Evolutionary conservation across 352 stramenopile species (phyloP), one percentile per base, ranked within the genome.

Genomic region (Pythium grandisporangium): DNA sequence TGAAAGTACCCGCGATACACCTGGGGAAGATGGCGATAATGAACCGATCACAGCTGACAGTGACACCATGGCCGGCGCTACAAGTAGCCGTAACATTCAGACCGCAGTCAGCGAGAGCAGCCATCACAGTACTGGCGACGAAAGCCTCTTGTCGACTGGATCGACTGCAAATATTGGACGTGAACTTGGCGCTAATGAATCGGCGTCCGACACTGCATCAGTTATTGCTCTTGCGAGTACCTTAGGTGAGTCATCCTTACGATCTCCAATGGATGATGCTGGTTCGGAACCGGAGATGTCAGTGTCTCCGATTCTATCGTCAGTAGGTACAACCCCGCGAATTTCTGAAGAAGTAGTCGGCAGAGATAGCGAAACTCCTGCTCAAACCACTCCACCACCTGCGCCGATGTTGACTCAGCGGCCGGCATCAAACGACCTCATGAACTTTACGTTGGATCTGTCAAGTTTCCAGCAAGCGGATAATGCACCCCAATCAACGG

Each of bases 401-500:
- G 14, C 61, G n/a, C 35, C 46, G 10, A 14, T 32, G 27, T 14
- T 16, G 25, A 49, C n/a, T n/a, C n/a, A n/a, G n/a, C n/a, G n/a
- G n/a, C n/a, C n/a, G n/a, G n/a, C n/a, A 40, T 51, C 69, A 0
- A 48, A 59, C 30, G 54, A 74, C n/a, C 70, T 91, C 48, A 68
- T 93, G 61, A 82, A 76, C 32, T 92, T 93, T 29, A 93, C 81
- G 0, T 58, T 93, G 5, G 81, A 93, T 55, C 54, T 93, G 43
- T 68, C 73, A 6, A 66, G 59, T 21, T 68, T 91, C 23, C 53
- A 63, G 13, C 42, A 35, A 24, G 32, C 36, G 23, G 13, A 58
- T 17, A 47, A 72, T 22, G 13, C 59, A n/a, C 57, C 58, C 13
- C 37, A 33, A 33, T 39, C 26, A 10, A 33, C 39, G 36, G 35